These are phyloP conservation scores for Trichophyton verrucosum DNA, from an alignment of 2,329 filamentous ascomycete species.

Conservation along the genomic window DNA sequence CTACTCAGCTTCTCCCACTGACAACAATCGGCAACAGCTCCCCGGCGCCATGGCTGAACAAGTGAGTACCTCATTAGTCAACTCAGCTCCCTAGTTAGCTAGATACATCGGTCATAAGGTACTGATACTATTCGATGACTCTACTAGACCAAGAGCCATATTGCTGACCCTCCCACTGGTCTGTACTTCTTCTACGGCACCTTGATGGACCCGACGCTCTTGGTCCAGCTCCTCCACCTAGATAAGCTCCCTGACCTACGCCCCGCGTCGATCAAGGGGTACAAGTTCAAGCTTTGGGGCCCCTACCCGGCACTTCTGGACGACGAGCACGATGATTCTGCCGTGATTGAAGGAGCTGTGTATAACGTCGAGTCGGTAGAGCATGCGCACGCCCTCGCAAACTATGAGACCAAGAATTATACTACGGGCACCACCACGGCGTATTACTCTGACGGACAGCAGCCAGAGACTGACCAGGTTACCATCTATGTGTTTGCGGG, in stretches of 20 bases:
- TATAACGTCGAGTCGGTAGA: constrained; percentile 15
- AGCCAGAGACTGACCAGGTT: not conserved
- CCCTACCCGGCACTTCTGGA: constrained; percentile 20
- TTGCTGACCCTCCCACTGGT: not conserved
- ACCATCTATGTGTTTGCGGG: constrained; percentile 8
- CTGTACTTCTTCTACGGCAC: constrained; percentile 28
- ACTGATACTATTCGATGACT: not conserved
- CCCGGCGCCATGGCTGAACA: too few relatives aligned
- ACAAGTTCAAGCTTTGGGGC: constrained; percentile 21
- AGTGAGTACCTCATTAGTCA: too few relatives aligned
- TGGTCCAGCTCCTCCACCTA: constrained; percentile 18
- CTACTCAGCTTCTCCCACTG: too few relatives aligned
- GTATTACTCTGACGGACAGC: constrained; percentile 2
- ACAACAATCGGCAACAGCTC: too few relatives aligned
- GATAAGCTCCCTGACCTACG: constrained; percentile 14
- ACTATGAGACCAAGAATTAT: constrained; percentile 9
- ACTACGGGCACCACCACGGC: not conserved
- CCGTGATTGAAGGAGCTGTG: constrained; percentile 15
- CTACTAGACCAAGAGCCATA: not conserved
- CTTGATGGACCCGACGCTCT: constrained; percentile 21
- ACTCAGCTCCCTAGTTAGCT: too few relatives aligned
- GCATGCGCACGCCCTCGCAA: constrained; percentile 1
- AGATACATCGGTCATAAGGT: too few relatives aligned
- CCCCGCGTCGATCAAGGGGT: constrained; percentile 17
- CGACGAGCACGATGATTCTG: constrained; percentile 8